phyloP scores from a whole-genome alignment of 2,329 filamentous ascomycete species.

The Chalara sp. region DNA sequence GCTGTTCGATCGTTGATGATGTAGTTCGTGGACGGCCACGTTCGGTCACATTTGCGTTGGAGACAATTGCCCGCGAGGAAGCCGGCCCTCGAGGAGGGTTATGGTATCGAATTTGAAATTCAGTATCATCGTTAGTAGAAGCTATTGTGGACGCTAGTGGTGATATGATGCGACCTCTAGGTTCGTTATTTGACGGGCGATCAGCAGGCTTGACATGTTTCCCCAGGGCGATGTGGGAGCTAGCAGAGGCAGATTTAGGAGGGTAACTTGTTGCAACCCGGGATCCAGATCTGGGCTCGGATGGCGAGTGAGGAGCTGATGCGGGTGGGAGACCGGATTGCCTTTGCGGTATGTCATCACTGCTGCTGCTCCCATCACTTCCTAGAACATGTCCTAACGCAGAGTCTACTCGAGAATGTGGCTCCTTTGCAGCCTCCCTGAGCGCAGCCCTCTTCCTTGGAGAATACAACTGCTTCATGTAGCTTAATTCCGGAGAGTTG shows the following conservation, averaged over 20 bases:
- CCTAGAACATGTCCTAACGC: slow-evolving; percentile 11
- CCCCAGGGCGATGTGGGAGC: not conserved
- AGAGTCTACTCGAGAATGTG: slow-evolving; percentile 6
- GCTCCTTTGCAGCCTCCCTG: not conserved
- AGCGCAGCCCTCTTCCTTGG: not conserved
- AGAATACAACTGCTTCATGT: slow-evolving; percentile 11
- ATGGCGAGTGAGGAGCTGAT: no score
- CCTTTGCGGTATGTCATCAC: no score
- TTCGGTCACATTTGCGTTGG: not conserved
- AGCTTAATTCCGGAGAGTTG: slow-evolving; percentile 13
- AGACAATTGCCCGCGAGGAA: not conserved
- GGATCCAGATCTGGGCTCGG: not conserved
- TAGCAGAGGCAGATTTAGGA: slow-evolving; percentile 7
- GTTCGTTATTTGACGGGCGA: not conserved
- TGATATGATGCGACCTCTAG: slow-evolving; percentile 5
- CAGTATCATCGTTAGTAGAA: slow-evolving; percentile 3
- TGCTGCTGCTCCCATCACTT: slow-evolving; percentile 1
- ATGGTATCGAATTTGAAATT: slow-evolving; percentile 2
- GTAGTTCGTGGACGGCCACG: not conserved
- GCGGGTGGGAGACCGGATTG: no score
- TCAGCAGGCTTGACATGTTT: not conserved
- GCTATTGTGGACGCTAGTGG: slow-evolving; percentile 3
- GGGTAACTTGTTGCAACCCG: slow-evolving; percentile 2
- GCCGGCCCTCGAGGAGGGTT: not conserved
- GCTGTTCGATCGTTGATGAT: no score